Evolutionary conservation across 257 asterid genomes (phyloP).

Genomic region (Petrea volubilis): DNA sequence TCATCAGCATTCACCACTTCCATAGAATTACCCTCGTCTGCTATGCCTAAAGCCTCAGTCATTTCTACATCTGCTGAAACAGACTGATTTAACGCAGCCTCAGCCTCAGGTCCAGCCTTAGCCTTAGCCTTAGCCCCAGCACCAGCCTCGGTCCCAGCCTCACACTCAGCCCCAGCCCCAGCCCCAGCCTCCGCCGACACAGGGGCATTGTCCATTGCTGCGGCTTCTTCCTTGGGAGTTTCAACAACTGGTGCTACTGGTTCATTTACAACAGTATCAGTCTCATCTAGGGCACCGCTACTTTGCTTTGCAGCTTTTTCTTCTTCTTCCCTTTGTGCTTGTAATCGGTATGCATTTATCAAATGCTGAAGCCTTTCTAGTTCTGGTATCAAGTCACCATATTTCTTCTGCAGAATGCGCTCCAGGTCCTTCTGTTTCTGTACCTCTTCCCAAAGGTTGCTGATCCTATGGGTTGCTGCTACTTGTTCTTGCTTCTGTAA

Average conservation of each 20-base stretch:
- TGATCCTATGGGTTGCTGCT: slow-evolving; percentile 77
- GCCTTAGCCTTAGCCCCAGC: background rate
- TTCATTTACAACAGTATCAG: slow-evolving; percentile 16
- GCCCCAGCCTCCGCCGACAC: too few species aligned
- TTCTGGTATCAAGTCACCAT: slow-evolving; percentile 62
- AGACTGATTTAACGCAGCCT: slow-evolving; percentile 15
- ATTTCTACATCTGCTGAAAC: slow-evolving; percentile 13
- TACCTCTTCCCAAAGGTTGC: slow-evolving; percentile 93
- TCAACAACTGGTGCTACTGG: slow-evolving; percentile 14
- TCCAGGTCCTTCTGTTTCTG: slow-evolving; percentile 98
- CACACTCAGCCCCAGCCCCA: too few species aligned
- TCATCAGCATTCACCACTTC: slow-evolving; percentile 24
- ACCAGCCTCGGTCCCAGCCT: too few species aligned
- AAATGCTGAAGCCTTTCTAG: slow-evolving; percentile 53
- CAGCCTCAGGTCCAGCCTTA: slow-evolving; percentile 15
- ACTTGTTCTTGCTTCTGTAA: slow-evolving; percentile 79
- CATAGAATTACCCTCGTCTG: slow-evolving; percentile 26
- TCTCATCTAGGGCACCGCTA: slow-evolving; percentile 34
- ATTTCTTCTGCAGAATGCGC: slow-evolving; percentile 62
- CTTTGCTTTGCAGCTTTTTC: slow-evolving; percentile 41
- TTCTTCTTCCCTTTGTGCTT: slow-evolving; percentile 55
- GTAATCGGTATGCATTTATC: slow-evolving; percentile 44
- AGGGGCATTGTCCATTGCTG: too few species aligned
- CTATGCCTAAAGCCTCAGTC: slow-evolving; percentile 15
- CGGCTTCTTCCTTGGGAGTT: slow-evolving; percentile 10